Evolutionary conservation across 2,329 filamentous ascomycete species (phyloP), one percentile per base, ranked within the genome.

Genomic region (Endothia cerciana): DNA sequence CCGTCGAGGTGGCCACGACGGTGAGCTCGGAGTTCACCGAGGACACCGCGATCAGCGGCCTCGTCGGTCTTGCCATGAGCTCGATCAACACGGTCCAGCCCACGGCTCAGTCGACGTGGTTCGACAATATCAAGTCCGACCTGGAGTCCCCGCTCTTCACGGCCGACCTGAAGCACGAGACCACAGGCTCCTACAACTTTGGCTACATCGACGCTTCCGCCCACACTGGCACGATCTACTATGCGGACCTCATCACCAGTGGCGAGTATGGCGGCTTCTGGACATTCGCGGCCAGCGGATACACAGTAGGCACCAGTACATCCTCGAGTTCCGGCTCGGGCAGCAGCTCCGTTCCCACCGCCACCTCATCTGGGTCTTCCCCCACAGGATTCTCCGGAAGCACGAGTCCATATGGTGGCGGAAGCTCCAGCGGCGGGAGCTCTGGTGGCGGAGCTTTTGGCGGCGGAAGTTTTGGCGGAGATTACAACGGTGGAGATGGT

Each of bases 151-250:
- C 83, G 13, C 74, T 90, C 49, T 89, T 89, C 75, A 85, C 87
- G 11, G 85, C 83, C 55, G 75, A 79, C 64, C 68, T 79, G 38
- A 77, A 71, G 69, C 71, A 74, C 63, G 63, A 65, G 0, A 19
- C 30, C 11, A 73, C 78, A 6, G 82, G 85, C 53, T 77, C 77
- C 53, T 87, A 86, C 76, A 81, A 85, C 71, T 88, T 87, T 69
- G 85, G 85, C 59, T 83, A 76, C 75, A 84, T 87, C 70, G 82
- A 88, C 76, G 70, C 66, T 22, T 75, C 76, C 67, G 83, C 83
- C 72, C 87, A 85, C 80, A 83, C 80, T 3, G 86, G 86, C 58
- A 66, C 74, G 38, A 81, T 89, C 70, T 77, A 76, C 68, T 89
- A 85, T 75, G 77, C 81, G 25, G 66, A 77, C 30, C 61, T 63